A percentile compares a stretch with the other conserved stretches of the same genome.
phyloP scores from a whole-genome alignment of 73 alveolate species.

The Stentor coeruleus region DNA sequence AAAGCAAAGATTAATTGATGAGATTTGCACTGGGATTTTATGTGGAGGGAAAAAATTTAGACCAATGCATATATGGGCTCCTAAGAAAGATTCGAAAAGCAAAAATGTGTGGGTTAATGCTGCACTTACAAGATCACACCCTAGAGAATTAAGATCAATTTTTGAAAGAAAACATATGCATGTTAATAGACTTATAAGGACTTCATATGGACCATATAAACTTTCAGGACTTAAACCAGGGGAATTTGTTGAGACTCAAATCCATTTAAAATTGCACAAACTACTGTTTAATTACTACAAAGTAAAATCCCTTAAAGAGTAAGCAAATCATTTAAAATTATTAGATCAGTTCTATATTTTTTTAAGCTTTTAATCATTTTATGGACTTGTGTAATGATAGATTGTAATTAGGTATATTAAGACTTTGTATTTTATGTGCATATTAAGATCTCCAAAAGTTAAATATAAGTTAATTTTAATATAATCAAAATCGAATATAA shows the following conservation, averaged over 20 bases:
- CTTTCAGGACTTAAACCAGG: constrained; percentile 63
- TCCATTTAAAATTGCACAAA: constrained; percentile 8
- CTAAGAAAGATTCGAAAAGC: constrained; percentile 37
- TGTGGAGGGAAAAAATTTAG: constrained; percentile 63
- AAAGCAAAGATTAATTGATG: constrained; percentile 44
- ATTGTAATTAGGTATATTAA: too few relatives aligned
- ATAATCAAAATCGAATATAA: too few relatives aligned
- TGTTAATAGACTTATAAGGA: constrained; percentile 71
- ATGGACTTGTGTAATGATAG: too few relatives aligned
- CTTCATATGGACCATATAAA: constrained; percentile 73
- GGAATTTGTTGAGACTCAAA: constrained; percentile 34
- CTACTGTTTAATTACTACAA: constrained; percentile 44
- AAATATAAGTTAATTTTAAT: too few relatives aligned
- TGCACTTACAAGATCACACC: constrained; percentile 60
- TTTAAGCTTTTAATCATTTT: background rate
- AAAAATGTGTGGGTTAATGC: constrained; percentile 77
- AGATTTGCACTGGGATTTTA: constrained; percentile 61
- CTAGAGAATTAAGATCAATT: constrained; percentile 79
- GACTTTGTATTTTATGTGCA: too few relatives aligned
- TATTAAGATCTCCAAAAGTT: too few relatives aligned
- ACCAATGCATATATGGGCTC: constrained; percentile 66
- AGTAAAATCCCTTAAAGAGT: constrained; percentile 32
- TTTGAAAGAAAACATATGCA: constrained; percentile 67
- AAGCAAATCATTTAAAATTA: background rate
- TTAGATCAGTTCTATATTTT: background rate